Conservation (phyloP, 495 filamentous ascomycete species). For the Apiosordaria backusii region DNA sequence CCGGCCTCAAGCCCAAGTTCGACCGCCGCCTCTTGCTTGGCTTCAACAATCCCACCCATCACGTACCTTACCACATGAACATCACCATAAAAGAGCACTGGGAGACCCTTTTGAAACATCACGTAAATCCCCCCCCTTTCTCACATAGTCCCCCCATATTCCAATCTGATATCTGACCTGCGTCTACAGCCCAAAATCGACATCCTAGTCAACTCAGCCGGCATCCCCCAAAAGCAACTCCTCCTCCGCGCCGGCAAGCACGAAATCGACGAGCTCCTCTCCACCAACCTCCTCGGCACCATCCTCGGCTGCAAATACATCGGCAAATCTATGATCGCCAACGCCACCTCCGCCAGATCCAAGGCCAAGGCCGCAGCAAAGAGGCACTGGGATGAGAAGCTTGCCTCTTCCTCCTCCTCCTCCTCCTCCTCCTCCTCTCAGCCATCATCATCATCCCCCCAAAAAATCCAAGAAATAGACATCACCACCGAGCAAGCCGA, state of each 20-base stretch:
- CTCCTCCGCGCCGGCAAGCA: constrained; percentile 45
- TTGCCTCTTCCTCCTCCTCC: neutral
- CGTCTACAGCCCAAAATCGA: constrained; percentile 40
- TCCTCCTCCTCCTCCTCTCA: neutral
- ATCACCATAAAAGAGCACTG: constrained; percentile 20
- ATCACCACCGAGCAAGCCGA: neutral
- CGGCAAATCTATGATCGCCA: constrained; percentile 44
- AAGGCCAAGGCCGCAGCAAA: neutral
- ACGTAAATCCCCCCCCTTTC: constrained; percentile 10
- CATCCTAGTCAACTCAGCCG: constrained; percentile 74
- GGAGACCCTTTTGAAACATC: constrained; percentile 14
- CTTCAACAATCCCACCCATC: constrained; percentile 12
- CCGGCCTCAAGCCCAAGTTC: constrained; percentile 33
- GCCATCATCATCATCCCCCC: too few relatives aligned
- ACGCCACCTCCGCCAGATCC: neutral
- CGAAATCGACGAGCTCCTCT: constrained; percentile 49
- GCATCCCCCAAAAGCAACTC: constrained; percentile 58
- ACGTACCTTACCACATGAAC: constrained; percentile 24
- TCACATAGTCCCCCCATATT: constrained; percentile 2
- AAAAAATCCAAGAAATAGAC: neutral
- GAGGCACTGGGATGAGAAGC: neutral
- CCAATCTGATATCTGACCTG: neutral
- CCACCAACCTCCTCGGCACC: constrained; percentile 70
- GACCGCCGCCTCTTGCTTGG: constrained; percentile 15
- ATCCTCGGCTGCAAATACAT: constrained; percentile 60